phyloP scores from a whole-genome alignment of 192 early-diverging fungal species.

The Backusella circina region DNA sequence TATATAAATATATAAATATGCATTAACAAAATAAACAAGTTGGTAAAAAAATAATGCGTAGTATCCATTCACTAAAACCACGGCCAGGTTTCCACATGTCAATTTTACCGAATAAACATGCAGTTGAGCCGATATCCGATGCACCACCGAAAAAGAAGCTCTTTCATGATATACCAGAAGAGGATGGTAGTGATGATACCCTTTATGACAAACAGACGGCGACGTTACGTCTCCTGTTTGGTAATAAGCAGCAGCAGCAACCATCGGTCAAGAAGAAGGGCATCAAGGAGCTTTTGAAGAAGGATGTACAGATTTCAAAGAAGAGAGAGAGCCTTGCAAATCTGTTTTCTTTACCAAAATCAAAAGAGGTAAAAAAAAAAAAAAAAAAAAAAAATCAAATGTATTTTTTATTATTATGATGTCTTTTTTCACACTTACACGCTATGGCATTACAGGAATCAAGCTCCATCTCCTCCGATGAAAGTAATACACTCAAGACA shows the following conservation, averaged over 20 bases:
- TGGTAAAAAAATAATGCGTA: conserved; percentile 13
- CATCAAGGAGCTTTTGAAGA: background rate
- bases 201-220: background rate
- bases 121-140: conserved; percentile 6
- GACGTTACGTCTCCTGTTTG: background rate
- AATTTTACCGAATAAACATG: conserved; percentile 9
- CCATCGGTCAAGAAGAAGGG: background rate
- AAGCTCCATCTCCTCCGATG: background rate
- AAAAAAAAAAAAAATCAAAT: background rate
- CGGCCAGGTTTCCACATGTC: conserved; percentile 7
- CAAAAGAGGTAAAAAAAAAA: background rate
- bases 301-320: background rate
- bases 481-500: background rate
- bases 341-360: background rate
- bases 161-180: background rate
- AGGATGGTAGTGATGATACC: background rate
- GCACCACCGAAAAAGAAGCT: conserved; percentile 1
- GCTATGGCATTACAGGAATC: background rate
- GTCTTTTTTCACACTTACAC: background rate
- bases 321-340: conserved; percentile 2
- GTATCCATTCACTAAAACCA: conserved; percentile 8
- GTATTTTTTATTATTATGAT: background rate
- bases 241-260: background rate
- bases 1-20: background rate
- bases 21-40: background rate